These are phyloP conservation scores for Fusarium sp. DNA, from an alignment of 2,329 filamentous ascomycete species.

Conservation along the genomic window DNA sequence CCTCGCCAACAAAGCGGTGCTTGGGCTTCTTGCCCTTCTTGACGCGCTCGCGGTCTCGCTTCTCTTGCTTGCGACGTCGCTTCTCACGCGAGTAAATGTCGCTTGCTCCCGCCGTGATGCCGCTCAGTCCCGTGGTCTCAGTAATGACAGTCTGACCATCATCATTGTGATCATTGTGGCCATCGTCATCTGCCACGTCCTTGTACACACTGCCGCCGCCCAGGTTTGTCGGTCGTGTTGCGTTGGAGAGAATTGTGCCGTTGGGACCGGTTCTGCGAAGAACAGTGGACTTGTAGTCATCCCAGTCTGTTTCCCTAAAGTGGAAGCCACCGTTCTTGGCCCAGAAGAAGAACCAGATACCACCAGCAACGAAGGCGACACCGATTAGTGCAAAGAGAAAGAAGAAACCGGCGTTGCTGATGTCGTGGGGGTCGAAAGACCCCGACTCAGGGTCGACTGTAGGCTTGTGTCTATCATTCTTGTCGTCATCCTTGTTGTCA, in stretches of 20 bases:
- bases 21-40: slow-evolving; percentile 59
- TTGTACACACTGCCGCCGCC: slow-evolving; percentile 90
- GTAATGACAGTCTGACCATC: slow-evolving; percentile 61
- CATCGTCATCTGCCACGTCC: slow-evolving; percentile 69
- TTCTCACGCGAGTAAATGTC: slow-evolving; percentile 68
- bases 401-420: slow-evolving; percentile 80
- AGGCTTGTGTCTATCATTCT: slow-evolving; percentile 40
- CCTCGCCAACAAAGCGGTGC: slow-evolving; percentile 63
- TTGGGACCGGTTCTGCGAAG: slow-evolving; percentile 89
- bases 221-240: slow-evolving; percentile 83
- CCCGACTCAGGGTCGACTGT: slow-evolving; percentile 58
- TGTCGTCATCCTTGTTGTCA: slow-evolving; percentile 35
- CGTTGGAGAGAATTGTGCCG: slow-evolving; percentile 85
- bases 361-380: slow-evolving; percentile 76
- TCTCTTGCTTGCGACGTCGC: slow-evolving; percentile 65
- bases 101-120: slow-evolving; percentile 68
- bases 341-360: slow-evolving; percentile 99
- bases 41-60: slow-evolving; percentile 55
- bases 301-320: slow-evolving; percentile 90
- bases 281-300: slow-evolving; percentile 97
- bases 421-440: slow-evolving; percentile 64
- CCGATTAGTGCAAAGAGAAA: slow-evolving; percentile 88
- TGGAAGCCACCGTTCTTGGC: slow-evolving; percentile 95
- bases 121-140: slow-evolving; percentile 60
- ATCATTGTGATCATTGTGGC: slow-evolving; percentile 47